Base-by-base conservation (phyloP, 1,139 yeast genomes). In the Pichia kudriavzevii region DNA sequence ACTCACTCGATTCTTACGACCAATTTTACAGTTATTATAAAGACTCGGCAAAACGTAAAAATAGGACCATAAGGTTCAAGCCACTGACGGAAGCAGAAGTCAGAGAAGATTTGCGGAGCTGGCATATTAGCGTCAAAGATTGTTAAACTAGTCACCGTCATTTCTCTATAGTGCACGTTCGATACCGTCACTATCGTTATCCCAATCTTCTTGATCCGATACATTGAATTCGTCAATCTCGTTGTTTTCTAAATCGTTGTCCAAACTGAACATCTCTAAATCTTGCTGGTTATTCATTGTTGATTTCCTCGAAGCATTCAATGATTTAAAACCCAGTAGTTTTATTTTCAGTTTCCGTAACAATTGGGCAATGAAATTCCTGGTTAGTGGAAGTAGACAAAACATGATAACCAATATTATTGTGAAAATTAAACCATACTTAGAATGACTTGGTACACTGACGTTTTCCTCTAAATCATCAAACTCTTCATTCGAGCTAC, bases 61-160 rank as follows among this genome's bases (percentile, higher is more conserved):
- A 18, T 22, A 32, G 28, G 18, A 26, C 17, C n/a, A 34, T 31
- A 15, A 32, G 46, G 14, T 41, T 32, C 13, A 42, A 39, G 29
- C 59, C 59, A 10, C 34, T 48, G 6, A 44, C 46, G n/a, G 59
- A 55, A 34, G 28, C 45, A 6, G 44, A 43, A 12, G 44, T 47
- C 14, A 41, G 60, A 16, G 46, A 48, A 2, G 56, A 55, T 35
- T 41, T 56, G 28, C 41, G 46, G 18, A 56, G 61, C 41, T 56
- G 61, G 61, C 44, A 47, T 28, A 34, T 51, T 9, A 27, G 17
- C 16, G 32, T 33, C 12, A 19, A 28, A 15, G 25, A n/a, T 20
- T 18, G 8, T 23, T 21, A 10, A 21, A 8, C 12, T 6, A 16
- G 17, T n/a, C 6, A 21, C 14, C n/a, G 11, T 9, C 18, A 19